Evolutionary conservation across 768 basidiomycete genomes (phyloP).

Genomic region (Arthromyces matolae): DNA sequence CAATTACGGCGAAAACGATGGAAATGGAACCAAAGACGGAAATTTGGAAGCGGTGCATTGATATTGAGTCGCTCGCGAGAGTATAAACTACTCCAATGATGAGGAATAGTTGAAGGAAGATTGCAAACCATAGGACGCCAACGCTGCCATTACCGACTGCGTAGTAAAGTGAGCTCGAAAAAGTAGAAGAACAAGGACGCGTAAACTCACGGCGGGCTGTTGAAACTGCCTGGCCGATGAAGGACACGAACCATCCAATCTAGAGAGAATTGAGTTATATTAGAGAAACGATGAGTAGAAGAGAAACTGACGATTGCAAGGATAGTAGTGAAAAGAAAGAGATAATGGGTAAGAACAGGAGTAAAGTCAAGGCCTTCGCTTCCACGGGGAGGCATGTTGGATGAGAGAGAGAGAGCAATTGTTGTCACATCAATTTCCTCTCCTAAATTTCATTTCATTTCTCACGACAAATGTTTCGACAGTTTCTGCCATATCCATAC

Average conservation of each 20-base stretch:
- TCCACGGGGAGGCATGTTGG: conserved; percentile 49
- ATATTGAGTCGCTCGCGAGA: conserved; percentile 85
- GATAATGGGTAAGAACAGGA: conserved; percentile 86
- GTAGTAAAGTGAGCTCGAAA: conserved; percentile 10
- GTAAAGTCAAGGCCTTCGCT: conserved; percentile 79
- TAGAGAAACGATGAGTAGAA: conserved; percentile 9
- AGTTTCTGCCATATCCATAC: conserved; percentile 1
- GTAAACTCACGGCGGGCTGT: conserved; percentile 46
- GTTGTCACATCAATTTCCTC: conserved; percentile 6
- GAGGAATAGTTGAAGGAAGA: conserved; percentile 72
- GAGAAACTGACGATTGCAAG: conserved; percentile 63
- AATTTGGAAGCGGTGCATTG: conserved; percentile 91
- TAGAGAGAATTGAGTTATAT: conserved; percentile 36
- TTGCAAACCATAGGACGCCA: conserved; percentile 78
- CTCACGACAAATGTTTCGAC: conserved; percentile 6
- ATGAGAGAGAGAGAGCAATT: conserved; percentile 5
- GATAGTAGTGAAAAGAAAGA: conserved; percentile 85
- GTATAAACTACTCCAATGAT: conserved; percentile 69
- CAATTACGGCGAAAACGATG: conserved; percentile 81
- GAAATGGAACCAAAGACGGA: conserved; percentile 83
- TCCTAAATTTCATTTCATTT: neutral
- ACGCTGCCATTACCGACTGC: conserved; percentile 44
- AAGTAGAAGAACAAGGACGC: conserved; percentile 2
- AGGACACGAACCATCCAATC: conserved; percentile 75
- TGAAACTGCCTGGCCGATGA: conserved; percentile 69